Percentiles rank a stretch among this genome's conserved stretches.
Conservation (phyloP, 78 protist genomes). For the Bodo saltans region DNA sequence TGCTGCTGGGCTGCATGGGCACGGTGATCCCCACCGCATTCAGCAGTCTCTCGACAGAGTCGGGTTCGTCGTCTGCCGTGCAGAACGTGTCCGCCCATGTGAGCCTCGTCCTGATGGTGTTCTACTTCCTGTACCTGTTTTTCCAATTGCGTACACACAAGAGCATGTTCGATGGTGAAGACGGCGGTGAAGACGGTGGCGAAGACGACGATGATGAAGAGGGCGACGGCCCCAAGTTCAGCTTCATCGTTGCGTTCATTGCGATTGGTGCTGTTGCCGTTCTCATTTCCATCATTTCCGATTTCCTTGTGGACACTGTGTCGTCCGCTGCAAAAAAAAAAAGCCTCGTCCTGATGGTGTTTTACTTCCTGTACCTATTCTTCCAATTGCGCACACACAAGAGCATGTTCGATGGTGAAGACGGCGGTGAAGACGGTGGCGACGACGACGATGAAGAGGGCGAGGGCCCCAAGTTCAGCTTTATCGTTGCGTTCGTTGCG, state of each 20-base stretch:
- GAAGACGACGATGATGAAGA: conserved; percentile 32
- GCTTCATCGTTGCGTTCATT: not conserved
- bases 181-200: not conserved
- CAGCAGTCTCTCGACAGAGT: not conserved
- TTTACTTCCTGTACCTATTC: conserved; percentile 36
- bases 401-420: conserved; percentile 18
- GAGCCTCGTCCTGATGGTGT: not conserved
- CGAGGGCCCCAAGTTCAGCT: conserved; percentile 4
- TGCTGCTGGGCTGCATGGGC: conserved; percentile 10
- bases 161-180: conserved; percentile 18
- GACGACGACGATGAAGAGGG: conserved; percentile 43
- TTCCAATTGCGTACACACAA: conserved; percentile 46
- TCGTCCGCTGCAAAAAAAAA: conserved; percentile 26
- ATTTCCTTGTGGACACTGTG: conserved; percentile 23
- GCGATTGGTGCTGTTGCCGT: conserved; percentile 29
- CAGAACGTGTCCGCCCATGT: not conserved
- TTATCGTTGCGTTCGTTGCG: not conserved
- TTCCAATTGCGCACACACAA: conserved; percentile 46
- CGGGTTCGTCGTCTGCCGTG: not conserved
- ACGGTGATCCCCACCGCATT: conserved; percentile 23
- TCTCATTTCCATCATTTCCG: conserved; percentile 29
- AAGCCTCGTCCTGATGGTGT: no score
- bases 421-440: not conserved
- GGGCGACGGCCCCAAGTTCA: conserved; percentile 14
- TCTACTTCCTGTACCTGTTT: conserved; percentile 35